Percentiles rank a stretch among this genome's conserved stretches.
phyloP scores from a whole-genome alignment of 1,284 basidiomycete genomes.

The Tetrapyrgos nigripes region DNA sequence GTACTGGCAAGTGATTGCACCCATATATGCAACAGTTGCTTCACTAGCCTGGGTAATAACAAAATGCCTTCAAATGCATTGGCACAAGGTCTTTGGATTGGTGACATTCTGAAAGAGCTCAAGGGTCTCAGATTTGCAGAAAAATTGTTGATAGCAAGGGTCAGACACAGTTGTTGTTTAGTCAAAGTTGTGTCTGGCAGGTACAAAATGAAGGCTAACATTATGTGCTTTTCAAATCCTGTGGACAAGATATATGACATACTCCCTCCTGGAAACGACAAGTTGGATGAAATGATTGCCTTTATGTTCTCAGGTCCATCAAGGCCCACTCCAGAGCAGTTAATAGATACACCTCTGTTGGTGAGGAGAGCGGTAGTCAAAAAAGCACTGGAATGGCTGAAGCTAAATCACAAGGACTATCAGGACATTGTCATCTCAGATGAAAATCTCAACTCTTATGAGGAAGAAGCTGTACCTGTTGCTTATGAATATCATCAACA shows the following conservation, averaged over 20 bases:
- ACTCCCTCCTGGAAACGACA: constrained; percentile 38
- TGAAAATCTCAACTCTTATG: constrained; percentile 8
- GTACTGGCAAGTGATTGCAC: constrained; percentile 22
- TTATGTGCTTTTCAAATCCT: constrained; percentile 24
- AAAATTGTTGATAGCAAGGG: constrained; percentile 25
- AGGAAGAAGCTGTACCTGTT: constrained; percentile 13
- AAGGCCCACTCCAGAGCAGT: constrained; percentile 35
- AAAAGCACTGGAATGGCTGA: constrained; percentile 38
- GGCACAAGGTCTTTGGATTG: constrained; percentile 45
- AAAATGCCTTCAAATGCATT: constrained; percentile 33
- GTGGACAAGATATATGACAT: constrained; percentile 28
- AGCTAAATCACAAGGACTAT: constrained; percentile 38
- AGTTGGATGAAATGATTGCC: constrained; percentile 35
- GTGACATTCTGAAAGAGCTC: constrained; percentile 37
- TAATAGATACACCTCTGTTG: constrained; percentile 30
- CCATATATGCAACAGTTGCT: constrained; percentile 23
- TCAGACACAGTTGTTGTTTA: constrained; percentile 6
- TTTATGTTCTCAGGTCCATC: constrained; percentile 42
- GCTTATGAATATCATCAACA: no score
- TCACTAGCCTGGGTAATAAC: constrained; percentile 18
- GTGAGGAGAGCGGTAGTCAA: neutral
- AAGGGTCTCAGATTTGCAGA: constrained; percentile 29
- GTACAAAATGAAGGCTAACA: constrained; percentile 30
- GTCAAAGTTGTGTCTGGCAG: constrained; percentile 1
- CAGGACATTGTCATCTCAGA: constrained; percentile 30